Evolutionary conservation across 2,329 filamentous ascomycete genomes (phyloP).

Genomic region (Beauveria sp.): DNA sequence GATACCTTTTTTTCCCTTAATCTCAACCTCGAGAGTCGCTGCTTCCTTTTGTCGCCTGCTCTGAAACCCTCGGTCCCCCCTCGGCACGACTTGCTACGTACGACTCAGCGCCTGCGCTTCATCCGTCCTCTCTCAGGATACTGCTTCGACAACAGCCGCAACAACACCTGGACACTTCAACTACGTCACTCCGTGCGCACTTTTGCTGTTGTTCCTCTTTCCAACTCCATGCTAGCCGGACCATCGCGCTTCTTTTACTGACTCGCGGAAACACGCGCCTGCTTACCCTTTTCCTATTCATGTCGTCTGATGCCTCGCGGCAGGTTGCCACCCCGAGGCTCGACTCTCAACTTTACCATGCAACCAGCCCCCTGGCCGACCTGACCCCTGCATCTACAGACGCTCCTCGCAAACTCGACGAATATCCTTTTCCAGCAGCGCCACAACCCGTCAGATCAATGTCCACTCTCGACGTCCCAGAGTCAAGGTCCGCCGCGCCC

Average conservation of each 20-base stretch:
- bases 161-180: too few relatives aligned
- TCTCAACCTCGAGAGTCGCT: not conserved
- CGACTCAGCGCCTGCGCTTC: too few relatives aligned
- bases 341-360: not conserved
- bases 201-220: too few relatives aligned
- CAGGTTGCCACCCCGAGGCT: not conserved
- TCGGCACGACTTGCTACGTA: not conserved
- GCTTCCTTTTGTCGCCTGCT: not conserved
- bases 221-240: not conserved
- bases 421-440: not conserved
- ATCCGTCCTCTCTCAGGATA: too few relatives aligned
- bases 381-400: not conserved
- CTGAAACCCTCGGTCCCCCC: not conserved
- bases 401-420: not conserved
- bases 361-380: not conserved
- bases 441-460: not conserved
- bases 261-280: not conserved
- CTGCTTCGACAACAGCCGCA: too few relatives aligned
- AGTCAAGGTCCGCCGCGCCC: not conserved
- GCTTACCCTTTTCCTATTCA: not conserved
- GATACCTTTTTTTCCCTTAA: not conserved
- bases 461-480: not conserved
- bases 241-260: not conserved
- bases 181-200: too few relatives aligned
- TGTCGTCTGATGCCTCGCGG: conserved; percentile 3